These are phyloP conservation scores for Hyphodiscus hymeniophilus DNA, from an alignment of 495 filamentous ascomycete genomes.

Conservation along the genomic window DNA sequence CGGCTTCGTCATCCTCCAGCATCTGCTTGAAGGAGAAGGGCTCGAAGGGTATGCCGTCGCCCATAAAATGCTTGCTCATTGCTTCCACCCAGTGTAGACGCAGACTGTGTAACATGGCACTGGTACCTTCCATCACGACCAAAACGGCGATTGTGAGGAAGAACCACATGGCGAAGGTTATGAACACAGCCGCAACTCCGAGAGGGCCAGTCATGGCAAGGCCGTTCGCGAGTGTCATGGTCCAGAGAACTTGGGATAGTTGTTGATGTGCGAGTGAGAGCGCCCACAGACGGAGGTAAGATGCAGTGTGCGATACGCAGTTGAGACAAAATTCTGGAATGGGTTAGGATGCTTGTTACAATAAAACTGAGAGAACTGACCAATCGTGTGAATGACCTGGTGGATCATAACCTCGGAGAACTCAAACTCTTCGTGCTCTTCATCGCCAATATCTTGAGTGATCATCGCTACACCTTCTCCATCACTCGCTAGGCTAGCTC, in stretches of 20 bases:
- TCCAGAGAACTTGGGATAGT: conserved; percentile 91
- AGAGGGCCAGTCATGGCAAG: conserved; percentile 56
- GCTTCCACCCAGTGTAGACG: conserved; percentile 98
- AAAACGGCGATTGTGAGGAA: conserved; percentile 49
- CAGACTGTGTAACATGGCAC: conserved; percentile 87
- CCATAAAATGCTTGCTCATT: conserved; percentile 99
- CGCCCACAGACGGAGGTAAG: conserved; percentile 97
- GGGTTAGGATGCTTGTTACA: conserved; percentile 5
- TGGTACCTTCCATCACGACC: conserved; percentile 75
- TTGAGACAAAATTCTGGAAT: conserved; percentile 89
- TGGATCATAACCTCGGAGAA: conserved; percentile 97
- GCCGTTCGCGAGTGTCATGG: conserved; percentile 79
- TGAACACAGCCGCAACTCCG: conserved; percentile 71
- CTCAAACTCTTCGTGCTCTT: conserved; percentile 91
- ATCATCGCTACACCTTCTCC: conserved; percentile 90
- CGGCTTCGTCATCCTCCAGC: conserved; percentile 69
- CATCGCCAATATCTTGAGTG: conserved; percentile 69
- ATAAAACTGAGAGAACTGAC: conserved; percentile 30
- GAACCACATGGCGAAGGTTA: conserved; percentile 83
- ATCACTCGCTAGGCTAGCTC: conserved; percentile 68
- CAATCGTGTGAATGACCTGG: conserved; percentile 97
- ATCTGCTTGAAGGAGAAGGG: conserved; percentile 87
- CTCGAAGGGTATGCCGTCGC: conserved; percentile 82
- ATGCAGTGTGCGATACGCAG: conserved; percentile 97
- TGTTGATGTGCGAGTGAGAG: conserved; percentile 96